Evolutionary conservation across 1,284 basidiomycete species (phyloP), one percentile per base, ranked within the genome.

Genomic region (Malassezia restricta): DNA sequence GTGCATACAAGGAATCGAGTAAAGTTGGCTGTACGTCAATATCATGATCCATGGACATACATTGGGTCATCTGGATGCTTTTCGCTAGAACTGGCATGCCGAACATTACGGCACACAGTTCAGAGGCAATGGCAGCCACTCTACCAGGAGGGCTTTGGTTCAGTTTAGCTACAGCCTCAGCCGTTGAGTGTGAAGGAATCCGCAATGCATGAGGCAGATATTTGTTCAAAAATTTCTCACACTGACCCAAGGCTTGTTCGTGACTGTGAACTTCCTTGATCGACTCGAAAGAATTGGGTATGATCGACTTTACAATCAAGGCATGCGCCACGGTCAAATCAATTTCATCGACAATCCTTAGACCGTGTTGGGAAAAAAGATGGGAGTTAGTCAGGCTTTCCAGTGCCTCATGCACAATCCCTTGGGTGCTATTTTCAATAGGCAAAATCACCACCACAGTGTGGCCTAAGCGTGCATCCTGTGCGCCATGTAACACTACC

Each of bases 211-310:
- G 47, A 1, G 47, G 38, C 30, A 55, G n/a, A 15, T 42, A 30
- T 11, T 27, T 5, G 7, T 49, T 24, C 11, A 55, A 30, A 29
- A 50, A 55, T 29, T 43, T 6, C 17, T 42, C 38, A 33, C 53
- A 55, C 20, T 55, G 53, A 8, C 47, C 53, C 7, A 55, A 41
- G 5, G 53, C 53, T 17, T 55, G 53, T 4, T 47, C 46, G 28
- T 55, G 53, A 32, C 53, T 55, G 29, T 42, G 48, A n/a, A 55
- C 47, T 14, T 50, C 38, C 9, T 28, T 12, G 20, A 55, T 45
- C 8, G 7, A 14, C 4, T 29, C 1, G 12, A 50, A 30, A 4
- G 41, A 15, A 8, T 30, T 28, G 1, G 27, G 6, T 9, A 30
- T 6, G 6, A 20, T 14, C 7, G 42, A 24, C 9, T 15, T 30